phyloP scores from a whole-genome alignment of 2,329 filamentous ascomycete genomes.

The Hypoxylon sp. region DNA sequence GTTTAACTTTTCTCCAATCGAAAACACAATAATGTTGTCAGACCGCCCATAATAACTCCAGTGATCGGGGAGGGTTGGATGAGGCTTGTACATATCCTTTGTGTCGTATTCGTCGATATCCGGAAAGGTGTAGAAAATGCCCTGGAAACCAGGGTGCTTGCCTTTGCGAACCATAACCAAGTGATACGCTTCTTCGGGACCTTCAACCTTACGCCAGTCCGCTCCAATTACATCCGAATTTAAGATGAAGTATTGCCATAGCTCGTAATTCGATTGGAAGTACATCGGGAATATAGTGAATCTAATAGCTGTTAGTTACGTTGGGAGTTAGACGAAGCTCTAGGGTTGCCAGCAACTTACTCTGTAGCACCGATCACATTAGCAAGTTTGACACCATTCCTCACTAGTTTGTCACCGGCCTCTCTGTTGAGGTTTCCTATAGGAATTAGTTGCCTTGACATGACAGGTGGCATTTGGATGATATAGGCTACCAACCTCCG shows the following conservation, averaged over 20 bases:
- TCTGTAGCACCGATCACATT: constrained; percentile 62
- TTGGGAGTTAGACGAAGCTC: background rate
- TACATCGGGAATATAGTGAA: constrained; percentile 56
- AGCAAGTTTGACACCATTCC: constrained; percentile 54
- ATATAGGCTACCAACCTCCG: constrained; percentile 54
- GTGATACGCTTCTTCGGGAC: constrained; percentile 56
- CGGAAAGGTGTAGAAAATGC: constrained; percentile 52
- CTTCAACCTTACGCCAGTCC: constrained; percentile 57
- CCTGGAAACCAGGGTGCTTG: constrained; percentile 54
- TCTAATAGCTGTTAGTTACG: constrained; percentile 48
- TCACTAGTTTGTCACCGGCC: constrained; percentile 57
- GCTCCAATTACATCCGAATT: constrained; percentile 59
- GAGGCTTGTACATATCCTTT: constrained; percentile 61
- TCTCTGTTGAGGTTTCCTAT: constrained; percentile 57
- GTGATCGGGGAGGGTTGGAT: constrained; percentile 57
- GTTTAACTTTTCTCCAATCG: constrained; percentile 67
- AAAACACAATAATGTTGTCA: constrained; percentile 66
- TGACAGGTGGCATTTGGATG: background rate
- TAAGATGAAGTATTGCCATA: constrained; percentile 63
- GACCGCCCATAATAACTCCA: constrained; percentile 58
- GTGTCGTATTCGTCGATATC: constrained; percentile 59
- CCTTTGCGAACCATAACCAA: constrained; percentile 59
- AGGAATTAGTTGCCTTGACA: constrained; percentile 1
- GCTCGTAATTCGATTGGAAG: constrained; percentile 52
- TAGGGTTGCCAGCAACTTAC: constrained; percentile 50